A percentile compares a stretch with the other conserved stretches of the same genome.
These are phyloP conservation scores for Exobasidium rhododendri DNA, from an alignment of 1,284 basidiomycete species.

Conservation along the genomic window DNA sequence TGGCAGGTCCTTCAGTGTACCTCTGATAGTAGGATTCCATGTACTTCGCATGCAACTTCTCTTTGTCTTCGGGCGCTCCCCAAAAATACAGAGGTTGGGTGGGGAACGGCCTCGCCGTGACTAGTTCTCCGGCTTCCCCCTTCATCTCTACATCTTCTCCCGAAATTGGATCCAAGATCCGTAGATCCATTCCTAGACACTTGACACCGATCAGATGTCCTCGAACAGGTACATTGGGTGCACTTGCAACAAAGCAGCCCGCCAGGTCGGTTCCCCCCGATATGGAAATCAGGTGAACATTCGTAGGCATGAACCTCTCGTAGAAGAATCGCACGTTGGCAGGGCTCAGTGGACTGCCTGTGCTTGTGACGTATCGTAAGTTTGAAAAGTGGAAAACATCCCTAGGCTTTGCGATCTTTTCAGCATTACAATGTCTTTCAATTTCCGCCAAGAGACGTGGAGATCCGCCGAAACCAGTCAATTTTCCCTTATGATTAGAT, in stretches of 20 bases:
- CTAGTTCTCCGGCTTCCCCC: constrained; percentile 46
- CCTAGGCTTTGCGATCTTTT: background rate
- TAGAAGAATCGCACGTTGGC: constrained; percentile 46
- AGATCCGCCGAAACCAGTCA: constrained; percentile 45
- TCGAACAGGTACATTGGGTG: constrained; percentile 41
- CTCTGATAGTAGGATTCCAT: constrained; percentile 53
- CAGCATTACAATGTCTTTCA: constrained; percentile 16
- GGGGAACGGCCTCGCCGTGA: constrained; percentile 50
- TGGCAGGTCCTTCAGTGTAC: constrained; percentile 65
- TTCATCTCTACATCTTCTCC: constrained; percentile 28
- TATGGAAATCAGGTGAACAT: constrained; percentile 31
- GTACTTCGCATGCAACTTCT: constrained; percentile 46
- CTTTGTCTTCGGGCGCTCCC: constrained; percentile 29
- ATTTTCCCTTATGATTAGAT: constrained; percentile 33
- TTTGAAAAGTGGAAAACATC: constrained; percentile 26
- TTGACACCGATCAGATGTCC: constrained; percentile 51
- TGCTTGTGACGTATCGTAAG: constrained; percentile 46
- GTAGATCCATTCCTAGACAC: constrained; percentile 47
- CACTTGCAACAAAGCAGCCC: constrained; percentile 41
- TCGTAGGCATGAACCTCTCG: constrained; percentile 24
- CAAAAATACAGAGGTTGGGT: constrained; percentile 48
- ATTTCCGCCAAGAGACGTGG: constrained; percentile 40
- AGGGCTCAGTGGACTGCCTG: constrained; percentile 47
- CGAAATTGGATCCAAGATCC: constrained; percentile 33
- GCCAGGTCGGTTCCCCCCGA: constrained; percentile 53